Evolutionary conservation across 2,329 filamentous ascomycete genomes (phyloP).

Genomic region (Chlorencoelia australis): DNA sequence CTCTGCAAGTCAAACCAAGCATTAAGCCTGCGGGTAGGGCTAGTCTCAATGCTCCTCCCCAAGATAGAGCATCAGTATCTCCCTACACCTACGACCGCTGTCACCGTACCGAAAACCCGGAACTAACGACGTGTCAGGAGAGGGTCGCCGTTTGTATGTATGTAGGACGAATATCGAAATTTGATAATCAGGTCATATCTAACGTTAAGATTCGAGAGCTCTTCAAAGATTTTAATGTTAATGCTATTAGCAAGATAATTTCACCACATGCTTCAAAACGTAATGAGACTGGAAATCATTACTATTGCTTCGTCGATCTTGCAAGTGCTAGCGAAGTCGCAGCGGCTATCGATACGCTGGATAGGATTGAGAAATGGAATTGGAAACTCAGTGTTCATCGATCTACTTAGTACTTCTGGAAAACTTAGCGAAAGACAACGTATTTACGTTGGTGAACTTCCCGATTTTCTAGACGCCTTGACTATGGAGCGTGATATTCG

Average conservation of each 20-base stretch:
- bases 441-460: conserved; percentile 41
- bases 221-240: conserved; percentile 37
- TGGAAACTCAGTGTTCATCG: conserved; percentile 16
- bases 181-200: conserved; percentile 38
- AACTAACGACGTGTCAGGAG: conserved; percentile 17
- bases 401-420: conserved; percentile 10
- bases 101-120: conserved; percentile 15
- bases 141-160: conserved; percentile 40
- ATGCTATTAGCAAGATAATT: conserved; percentile 33
- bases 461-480: conserved; percentile 37
- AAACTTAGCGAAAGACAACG: conserved; percentile 29
- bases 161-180: conserved; percentile 40
- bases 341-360: conserved; percentile 36
- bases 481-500: conserved; percentile 37
- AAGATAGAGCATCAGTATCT: conserved; percentile 1
- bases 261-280: conserved; percentile 47
- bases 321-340: conserved; percentile 42
- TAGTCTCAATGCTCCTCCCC: conserved; percentile 4
- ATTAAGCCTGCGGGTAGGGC: conserved; percentile 26
- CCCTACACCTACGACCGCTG: conserved; percentile 17
- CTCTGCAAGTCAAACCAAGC: conserved; percentile 55
- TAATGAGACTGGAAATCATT: conserved; percentile 42
- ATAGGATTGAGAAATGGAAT: conserved; percentile 15
- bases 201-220: conserved; percentile 36
- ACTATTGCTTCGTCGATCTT: conserved; percentile 60